A percentile compares a stretch with the other conserved stretches of the same genome.
Conservation (phyloP, 805 yeast genomes). For the Metschnikowia corniflorae region DNA sequence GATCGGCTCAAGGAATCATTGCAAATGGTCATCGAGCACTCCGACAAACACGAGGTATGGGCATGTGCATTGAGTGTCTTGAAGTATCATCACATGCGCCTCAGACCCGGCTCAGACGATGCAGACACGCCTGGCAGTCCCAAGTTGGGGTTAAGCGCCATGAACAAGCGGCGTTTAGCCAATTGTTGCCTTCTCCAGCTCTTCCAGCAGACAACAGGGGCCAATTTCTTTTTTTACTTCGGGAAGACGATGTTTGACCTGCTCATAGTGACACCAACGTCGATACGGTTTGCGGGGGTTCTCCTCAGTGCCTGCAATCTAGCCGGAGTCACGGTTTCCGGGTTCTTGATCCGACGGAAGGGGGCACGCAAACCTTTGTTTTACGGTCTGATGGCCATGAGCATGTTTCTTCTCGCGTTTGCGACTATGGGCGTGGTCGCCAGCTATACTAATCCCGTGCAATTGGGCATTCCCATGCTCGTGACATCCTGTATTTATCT, state of each 20-base stretch:
- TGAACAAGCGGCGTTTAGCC: constrained; percentile 3
- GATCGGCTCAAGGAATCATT: background rate
- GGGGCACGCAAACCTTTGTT: constrained; percentile 13
- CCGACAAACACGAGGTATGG: constrained; percentile 1
- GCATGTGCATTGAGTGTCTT: constrained; percentile 1
- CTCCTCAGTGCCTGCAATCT: constrained; percentile 21
- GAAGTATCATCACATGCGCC: background rate
- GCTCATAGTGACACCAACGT: constrained; percentile 1
- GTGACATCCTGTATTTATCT: constrained; percentile 19
- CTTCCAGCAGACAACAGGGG: constrained; percentile 36
- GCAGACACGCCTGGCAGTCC: background rate
- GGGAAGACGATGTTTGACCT: constrained; percentile 22
- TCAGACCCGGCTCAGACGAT: background rate
- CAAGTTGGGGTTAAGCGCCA: background rate
- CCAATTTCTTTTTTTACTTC: constrained; percentile 32
- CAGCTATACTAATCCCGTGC: background rate
- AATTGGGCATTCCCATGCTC: constrained; percentile 13
- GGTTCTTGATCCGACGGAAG: constrained; percentile 15
- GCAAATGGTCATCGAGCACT: constrained; percentile 1
- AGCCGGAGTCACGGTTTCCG: constrained; percentile 19
- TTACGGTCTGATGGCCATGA: constrained; percentile 7
- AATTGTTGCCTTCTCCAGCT: constrained; percentile 25
- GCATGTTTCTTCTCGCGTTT: constrained; percentile 4
- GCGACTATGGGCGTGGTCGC: constrained; percentile 6
- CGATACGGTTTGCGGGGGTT: constrained; percentile 12